Evolutionary conservation across 306 rosid species (phyloP).

Genomic region (Sicyos edulis): DNA sequence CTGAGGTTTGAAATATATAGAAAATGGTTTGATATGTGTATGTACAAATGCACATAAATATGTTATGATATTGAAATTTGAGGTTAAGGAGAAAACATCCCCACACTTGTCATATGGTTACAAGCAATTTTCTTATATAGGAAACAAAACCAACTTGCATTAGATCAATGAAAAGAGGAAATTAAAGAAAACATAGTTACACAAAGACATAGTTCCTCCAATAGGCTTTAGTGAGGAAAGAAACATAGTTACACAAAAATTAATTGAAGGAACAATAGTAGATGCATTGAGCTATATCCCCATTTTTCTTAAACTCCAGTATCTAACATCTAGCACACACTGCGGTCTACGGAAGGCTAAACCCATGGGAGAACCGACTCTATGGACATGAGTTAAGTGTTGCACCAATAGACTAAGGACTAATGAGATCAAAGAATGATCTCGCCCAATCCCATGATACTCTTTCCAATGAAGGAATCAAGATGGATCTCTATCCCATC

Average conservation of each 20-base stretch:
- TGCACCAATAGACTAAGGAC: slow-evolving; percentile 5
- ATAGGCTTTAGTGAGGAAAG: background rate
- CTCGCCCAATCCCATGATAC: background rate
- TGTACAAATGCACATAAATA: background rate
- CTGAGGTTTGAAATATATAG: slow-evolving; percentile 24
- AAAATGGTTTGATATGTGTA: slow-evolving; percentile 2
- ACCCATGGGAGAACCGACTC: background rate
- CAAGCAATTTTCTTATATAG: background rate
- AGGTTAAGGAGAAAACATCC: background rate
- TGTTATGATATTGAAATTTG: background rate
- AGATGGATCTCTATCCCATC: background rate
- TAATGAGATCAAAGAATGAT: background rate
- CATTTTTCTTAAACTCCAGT: background rate
- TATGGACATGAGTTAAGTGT: background rate
- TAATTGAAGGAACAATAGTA: background rate
- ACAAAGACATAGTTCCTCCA: no score
- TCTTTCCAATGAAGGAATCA: background rate
- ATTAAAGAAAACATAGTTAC: background rate
- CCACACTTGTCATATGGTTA: background rate
- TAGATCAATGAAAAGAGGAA: slow-evolving; percentile 1
- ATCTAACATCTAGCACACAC: slow-evolving; percentile 3
- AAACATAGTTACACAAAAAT: background rate
- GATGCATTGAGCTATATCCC: background rate
- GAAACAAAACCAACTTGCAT: background rate
- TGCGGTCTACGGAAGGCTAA: background rate